Conservation (phyloP, 176 grass and related monocot species). For the Saccharum spontaneum region DNA sequence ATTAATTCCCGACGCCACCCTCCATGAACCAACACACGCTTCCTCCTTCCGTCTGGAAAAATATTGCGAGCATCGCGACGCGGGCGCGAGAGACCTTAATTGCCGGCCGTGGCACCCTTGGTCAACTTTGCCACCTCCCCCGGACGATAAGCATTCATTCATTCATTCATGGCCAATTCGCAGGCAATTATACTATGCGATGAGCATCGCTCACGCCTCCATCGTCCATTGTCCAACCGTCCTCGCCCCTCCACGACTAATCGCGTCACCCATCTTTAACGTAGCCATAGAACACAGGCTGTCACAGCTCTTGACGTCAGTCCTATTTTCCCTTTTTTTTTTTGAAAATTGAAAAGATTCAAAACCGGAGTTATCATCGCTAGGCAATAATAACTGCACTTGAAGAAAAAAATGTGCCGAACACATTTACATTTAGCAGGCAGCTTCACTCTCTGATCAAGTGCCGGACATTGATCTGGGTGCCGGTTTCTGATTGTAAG, state of each 20-base stretch:
- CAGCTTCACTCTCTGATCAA: neutral
- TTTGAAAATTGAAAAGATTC: neutral
- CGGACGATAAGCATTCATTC: neutral
- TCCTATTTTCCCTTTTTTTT: neutral
- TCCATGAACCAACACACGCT: neutral
- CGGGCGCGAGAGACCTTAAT: conserved; percentile 16
- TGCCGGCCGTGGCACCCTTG: conserved; percentile 19
- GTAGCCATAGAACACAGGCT: neutral
- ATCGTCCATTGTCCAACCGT: neutral
- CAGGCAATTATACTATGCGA: neutral
- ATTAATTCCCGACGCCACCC: conserved; percentile 9
- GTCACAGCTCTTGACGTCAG: neutral
- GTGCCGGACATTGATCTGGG: neutral
- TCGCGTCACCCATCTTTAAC: neutral
- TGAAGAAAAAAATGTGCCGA: neutral
- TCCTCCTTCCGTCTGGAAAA: conserved; percentile 14
- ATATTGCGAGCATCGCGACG: neutral
- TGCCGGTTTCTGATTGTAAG: neutral
- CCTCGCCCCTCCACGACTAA: neutral
- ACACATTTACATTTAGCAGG: neutral
- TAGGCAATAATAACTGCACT: neutral
- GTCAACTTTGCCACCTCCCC: conserved; percentile 45
- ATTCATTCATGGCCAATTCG: neutral
- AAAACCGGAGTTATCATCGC: neutral
- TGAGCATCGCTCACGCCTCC: neutral